Evolutionary conservation across 2,329 filamentous ascomycete species (phyloP), one percentile per base, ranked within the genome.

Genomic region (Aspergillus sp.): DNA sequence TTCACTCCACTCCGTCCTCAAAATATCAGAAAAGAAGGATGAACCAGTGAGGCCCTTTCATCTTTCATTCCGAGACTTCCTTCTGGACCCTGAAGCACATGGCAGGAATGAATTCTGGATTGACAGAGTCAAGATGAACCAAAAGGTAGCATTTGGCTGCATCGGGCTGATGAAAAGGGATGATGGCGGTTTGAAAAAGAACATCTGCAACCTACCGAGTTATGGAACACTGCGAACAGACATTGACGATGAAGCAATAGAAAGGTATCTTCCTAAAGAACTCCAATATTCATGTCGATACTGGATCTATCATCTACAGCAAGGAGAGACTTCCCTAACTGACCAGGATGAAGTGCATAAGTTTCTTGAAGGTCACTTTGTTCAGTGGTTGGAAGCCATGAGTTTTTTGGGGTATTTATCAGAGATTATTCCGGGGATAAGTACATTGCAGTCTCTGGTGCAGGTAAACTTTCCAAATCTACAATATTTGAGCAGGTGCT

Each of bases 1-100:
- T 27, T 39, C 13, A n/a, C 46, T 62, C 5, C 47, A 54, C 27
- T 55, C 57, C 7, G 50, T 59, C 4, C 34, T 61, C 0, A 41
- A 37, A 13, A 27, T 59, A 1, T 52, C 58, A 0, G 11, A 31
- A 5, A 33, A 45, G 10, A 8, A n/a, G 2, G n/a, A 43, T 27
- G 9, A 7, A 10, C 51, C 54, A 9, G 37, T 58, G 9, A 31
- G 48, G 26, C 30, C 61, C 5, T 44, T 60, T 10, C 57, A 62
- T 46, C 46, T 56, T 41, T 66, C 60, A 39, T 66, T 66, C 38
- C 56, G 58, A 37, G 58, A 66, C 46, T 64, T 59, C 40, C 56
- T 64, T 11, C 44, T 64, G 12, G 44, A 56, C 37, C 11, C 33
- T 5, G 27, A 50, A 19, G 4, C 19, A 19, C 19, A 4, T 4